Base-by-base conservation (phyloP, 2,329 filamentous ascomycete species). In the Pyrenophora seminiperda region DNA sequence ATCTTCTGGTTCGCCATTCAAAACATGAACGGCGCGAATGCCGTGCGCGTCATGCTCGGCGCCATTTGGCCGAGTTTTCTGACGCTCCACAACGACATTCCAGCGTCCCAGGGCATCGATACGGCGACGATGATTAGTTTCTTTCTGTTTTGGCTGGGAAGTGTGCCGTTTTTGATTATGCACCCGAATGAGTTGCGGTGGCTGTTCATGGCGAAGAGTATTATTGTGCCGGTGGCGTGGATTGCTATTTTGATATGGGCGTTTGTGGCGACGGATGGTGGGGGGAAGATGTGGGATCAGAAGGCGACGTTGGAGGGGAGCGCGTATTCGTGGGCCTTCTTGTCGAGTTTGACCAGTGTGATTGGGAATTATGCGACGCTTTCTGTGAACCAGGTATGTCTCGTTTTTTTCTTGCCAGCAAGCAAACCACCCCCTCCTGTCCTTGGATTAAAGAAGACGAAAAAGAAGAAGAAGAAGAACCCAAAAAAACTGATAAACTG, bases 1-100 rank as follows among this genome's bases (percentile, higher is more conserved):
- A 65, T 83, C 14, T 83, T 84, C 68, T 84, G 82, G 87, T 83
- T 87, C 44, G 83, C 84, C 0, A 86, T 88, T 38, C 84, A 88
- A 58, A 83, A 81, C 32, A 83, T 83, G 52, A 86, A 85, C 55
- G 85, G 85, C 0, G 83, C 80, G 0, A 81, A 82, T 48, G 75
- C 77, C 0, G 74, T 82, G 7, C 72, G 73, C 4, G 77, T 79
- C 34, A 81, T 82, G 70, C 60, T 83, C 11, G 76, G 76, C 6
- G 80, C 81, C 1, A 83, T 84, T 55, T 85, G 82, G 79, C 83
- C 83, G 0, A 80, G 77, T 7, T 86, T 83, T 56, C 67, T 76
- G 1, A 73, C 74, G 0, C 73, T 85, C 9, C 74, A 76, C 0
- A 86, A 86, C 57, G 69, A 74, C 19, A 76, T 86, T 4, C 77